Evolutionary conservation across 2,329 filamentous ascomycete species (phyloP).

Genomic region (Penicillium psychrosexuale): DNA sequence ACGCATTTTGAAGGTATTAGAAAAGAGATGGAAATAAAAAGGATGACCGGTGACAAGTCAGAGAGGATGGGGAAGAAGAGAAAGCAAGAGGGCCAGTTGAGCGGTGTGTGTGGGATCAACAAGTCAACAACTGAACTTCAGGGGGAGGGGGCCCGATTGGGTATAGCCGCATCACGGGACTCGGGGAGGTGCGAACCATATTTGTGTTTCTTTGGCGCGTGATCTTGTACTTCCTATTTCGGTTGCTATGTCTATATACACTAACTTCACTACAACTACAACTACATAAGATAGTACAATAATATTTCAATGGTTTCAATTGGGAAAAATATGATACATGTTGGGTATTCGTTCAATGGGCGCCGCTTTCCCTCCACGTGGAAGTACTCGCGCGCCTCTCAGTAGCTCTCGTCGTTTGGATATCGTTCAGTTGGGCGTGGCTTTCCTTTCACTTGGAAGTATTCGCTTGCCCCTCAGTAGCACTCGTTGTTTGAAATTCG

Average conservation of each 20-base stretch:
- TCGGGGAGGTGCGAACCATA: constrained; percentile 30
- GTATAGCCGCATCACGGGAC: constrained; percentile 31
- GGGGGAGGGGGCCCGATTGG: constrained; percentile 22
- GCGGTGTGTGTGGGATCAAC: constrained; percentile 38
- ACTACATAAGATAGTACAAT: background rate
- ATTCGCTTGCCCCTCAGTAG: background rate
- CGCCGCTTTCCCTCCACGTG: background rate
- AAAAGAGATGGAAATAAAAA: constrained; percentile 14
- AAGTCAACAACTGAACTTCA: constrained; percentile 23
- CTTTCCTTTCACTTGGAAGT: background rate
- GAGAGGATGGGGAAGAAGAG: constrained; percentile 25
- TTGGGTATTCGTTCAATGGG: constrained; percentile 1
- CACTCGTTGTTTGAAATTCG: background rate
- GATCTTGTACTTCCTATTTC: background rate
- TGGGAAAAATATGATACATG: background rate
- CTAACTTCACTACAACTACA: background rate
- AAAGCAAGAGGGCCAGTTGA: constrained; percentile 23
- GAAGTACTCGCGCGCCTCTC: background rate
- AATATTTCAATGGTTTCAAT: background rate
- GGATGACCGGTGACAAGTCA: constrained; percentile 22
- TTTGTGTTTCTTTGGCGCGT: constrained; percentile 8
- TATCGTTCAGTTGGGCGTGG: background rate
- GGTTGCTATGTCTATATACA: no score
- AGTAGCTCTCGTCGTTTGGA: background rate
- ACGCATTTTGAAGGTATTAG: constrained; percentile 53